Evolutionary conservation across 116 monocot genomes (phyloP).

Genomic region (Phalaenopsis hybrid): DNA sequence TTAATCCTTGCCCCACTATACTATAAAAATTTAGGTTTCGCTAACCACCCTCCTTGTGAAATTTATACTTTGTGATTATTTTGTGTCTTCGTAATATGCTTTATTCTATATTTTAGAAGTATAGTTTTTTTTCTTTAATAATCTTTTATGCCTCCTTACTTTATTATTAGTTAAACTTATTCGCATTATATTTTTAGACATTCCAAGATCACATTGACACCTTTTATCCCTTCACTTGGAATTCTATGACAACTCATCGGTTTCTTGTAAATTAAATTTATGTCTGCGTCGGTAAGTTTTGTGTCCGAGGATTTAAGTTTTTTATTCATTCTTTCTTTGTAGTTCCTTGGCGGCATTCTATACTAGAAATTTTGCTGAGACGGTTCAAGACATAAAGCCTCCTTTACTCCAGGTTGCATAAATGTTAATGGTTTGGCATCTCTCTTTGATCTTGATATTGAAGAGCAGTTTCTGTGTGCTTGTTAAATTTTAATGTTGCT

Average conservation of each 20-base stretch:
- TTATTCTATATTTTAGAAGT: neutral
- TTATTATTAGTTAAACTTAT: too few relatives aligned
- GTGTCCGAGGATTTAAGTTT: slow-evolving; percentile 1
- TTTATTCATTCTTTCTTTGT: slow-evolving; percentile 17
- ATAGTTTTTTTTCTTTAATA: neutral
- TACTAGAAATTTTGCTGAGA: slow-evolving; percentile 86
- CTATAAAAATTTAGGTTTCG: too few relatives aligned
- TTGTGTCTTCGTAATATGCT: neutral
- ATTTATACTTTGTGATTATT: too few relatives aligned
- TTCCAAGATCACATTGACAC: neutral
- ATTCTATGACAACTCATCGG: neutral
- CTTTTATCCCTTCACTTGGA: slow-evolving; percentile 2
- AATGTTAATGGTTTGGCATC: slow-evolving; percentile 25
- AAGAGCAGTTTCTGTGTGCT: slow-evolving; percentile 1
- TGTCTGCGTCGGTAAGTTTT: neutral
- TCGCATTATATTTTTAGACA: too few relatives aligned
- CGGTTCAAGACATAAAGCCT: slow-evolving; percentile 75
- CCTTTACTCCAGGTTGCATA: slow-evolving; percentile 88
- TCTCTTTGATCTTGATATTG: slow-evolving; percentile 10
- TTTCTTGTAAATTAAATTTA: neutral
- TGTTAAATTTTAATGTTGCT: neutral
- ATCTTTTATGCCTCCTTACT: neutral
- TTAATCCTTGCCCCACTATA: too few relatives aligned
- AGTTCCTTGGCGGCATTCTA: slow-evolving; percentile 97
- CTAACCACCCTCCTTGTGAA: too few relatives aligned